A percentile compares a stretch with the other conserved stretches of the same genome.
Conservation (phyloP, 192 early-diverging fungal species). For the Obelidium mucronatum region DNA sequence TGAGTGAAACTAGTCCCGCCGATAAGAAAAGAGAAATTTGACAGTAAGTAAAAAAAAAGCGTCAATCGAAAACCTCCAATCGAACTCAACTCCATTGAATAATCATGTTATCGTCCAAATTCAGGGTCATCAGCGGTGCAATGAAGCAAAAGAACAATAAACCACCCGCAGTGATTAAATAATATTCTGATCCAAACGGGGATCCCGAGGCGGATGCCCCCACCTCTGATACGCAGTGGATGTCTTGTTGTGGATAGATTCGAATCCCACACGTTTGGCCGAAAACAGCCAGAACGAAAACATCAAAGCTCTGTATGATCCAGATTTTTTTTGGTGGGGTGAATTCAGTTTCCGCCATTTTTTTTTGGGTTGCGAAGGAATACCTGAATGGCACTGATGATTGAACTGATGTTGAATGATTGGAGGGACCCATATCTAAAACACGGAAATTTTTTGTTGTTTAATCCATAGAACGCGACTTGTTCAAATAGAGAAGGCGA, state of each 20-base stretch:
- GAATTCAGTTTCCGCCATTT: not conserved
- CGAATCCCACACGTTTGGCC: conserved; percentile 74
- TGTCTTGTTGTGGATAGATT: conserved; percentile 58
- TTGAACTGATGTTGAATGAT: conserved; percentile 74
- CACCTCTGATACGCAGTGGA: conserved; percentile 57
- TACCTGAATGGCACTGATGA: conserved; percentile 74
- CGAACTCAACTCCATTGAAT: conserved; percentile 58
- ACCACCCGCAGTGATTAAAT: conserved; percentile 68
- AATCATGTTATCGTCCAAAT: conserved; percentile 74
- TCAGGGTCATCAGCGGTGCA: conserved; percentile 64
- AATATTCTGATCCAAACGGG: conserved; percentile 63
- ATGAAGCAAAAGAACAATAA: conserved; percentile 60
- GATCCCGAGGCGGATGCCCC: conserved; percentile 50
- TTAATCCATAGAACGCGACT: not conserved
- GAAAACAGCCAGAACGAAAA: conserved; percentile 63
- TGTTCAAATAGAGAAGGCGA: not conserved
- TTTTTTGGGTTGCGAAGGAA: not conserved
- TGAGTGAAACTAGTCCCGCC: conserved; percentile 53
- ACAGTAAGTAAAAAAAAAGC: not conserved
- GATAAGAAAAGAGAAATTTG: not conserved
- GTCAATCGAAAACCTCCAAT: no score
- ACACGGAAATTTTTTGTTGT: no score
- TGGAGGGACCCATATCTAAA: conserved; percentile 64
- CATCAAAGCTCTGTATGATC: conserved; percentile 67
- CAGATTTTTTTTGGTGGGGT: not conserved